Base-by-base conservation (phyloP, 2,329 filamentous ascomycete species). In the Neonectria coccinea region DNA sequence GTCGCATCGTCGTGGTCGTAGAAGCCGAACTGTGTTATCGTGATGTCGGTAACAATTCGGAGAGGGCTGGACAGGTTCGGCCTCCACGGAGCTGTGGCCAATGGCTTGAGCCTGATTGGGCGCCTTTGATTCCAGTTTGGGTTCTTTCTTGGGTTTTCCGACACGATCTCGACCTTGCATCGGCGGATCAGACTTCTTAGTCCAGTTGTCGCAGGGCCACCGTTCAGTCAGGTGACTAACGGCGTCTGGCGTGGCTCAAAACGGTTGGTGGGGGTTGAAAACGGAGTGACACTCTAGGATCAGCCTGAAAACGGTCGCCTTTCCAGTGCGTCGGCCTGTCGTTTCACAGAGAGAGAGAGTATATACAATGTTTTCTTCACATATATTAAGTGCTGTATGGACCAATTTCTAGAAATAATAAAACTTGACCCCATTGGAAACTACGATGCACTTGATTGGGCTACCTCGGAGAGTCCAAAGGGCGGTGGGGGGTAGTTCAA, bases 1-100 rank as follows among this genome's bases (percentile, higher is more conserved):
- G 76, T 52, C 79, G 80, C 81, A 84, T 84, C n/a, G 64, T 75
- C 42, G 57, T 27, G 31, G 50, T 36, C 10, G 22, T 25, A 3
- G n/a, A 50, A 54, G 14, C 4, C 12, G n/a, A 14, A 39, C 10
- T 51, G 27, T 51, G 5, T 31, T 51, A n/a, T 50, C 14, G 20
- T 18, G 31, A n/a, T 25, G 36, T 57, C 47, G 42, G 57, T 29
- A 22, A 22, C 14, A 6, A 22, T 53, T 54, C 12, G 20, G 29
- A 29, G 31, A 12, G 27, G 29, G 5, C n/a, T 16, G 36, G 16
- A 42, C 6, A 22, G 56, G 48, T 45, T 58, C 29, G n/a, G 50
- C 55, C 27, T 62, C 59, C 44, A 20, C 8, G n/a, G 59, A 56
- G 59, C 42, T 25, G 41, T 12, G 45, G 33, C 51, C 48, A 45